Base-by-base conservation (phyloP, 129 eudicot genomes). In the Arctium lappa region DNA sequence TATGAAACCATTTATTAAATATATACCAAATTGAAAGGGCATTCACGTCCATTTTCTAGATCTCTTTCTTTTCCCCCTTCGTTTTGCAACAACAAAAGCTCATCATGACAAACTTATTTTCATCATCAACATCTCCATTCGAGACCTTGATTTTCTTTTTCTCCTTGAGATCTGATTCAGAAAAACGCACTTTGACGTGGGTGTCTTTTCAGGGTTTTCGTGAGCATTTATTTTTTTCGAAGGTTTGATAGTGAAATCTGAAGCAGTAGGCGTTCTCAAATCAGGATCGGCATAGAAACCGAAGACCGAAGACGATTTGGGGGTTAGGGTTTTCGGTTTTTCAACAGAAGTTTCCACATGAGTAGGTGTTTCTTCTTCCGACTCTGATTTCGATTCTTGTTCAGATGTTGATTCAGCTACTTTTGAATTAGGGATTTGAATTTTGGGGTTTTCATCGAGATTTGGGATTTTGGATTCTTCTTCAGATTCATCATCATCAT, bases 51-150 rank as follows among this genome's bases (percentile, higher is more conserved):
- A 22, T 22, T 22, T 22, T 22, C 27, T 22, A 22, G 27, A 22
- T 22, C 27, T 22, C 27, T 22, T 22, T 22, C 27, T 22, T 22
- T 22, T 22, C 27, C 27, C 27, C 27, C 27, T 22, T 22, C 27
- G 27, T 22, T 22, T 36, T 87, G 69, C 37, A 91, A 48, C 5
- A 91, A 3, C 34, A 31, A 68, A 79, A 89, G 72, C 74, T 91
- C 91, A 76, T 91, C 92, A 0, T 83, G 86, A 40, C 81, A 22
- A 82, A 22, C 56, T 81, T 89, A 70, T 84, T 89, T 29, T 78
- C 89, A 37, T 84, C 89, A 16, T 74, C 86, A 8, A 31, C 60
- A 38, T 85, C 84, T 4, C 84, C 87, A 71, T 81, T 85, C 1
- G 40, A 39, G 34, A 85, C 74, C 81, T 81, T 81, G 5, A 33